Base-by-base conservation (phyloP, 371 early-diverging fungal genomes). In the Nematocida sp. region DNA sequence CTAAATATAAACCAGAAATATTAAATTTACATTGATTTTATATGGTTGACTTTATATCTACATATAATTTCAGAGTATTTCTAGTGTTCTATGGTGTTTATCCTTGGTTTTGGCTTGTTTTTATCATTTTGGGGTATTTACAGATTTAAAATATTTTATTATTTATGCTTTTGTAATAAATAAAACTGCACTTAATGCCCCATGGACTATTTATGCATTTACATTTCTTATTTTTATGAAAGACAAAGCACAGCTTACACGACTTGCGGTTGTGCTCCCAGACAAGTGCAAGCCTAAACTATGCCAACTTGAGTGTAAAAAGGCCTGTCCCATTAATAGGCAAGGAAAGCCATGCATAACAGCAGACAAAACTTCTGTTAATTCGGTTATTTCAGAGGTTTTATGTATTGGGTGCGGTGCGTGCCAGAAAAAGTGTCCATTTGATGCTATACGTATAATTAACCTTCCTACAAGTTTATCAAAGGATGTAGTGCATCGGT, bases 241-340 rank as follows among this genome's bases (percentile, higher is more conserved):
- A 33, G 86, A 84, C n/a, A 83, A 83, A 55, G 91, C 91, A 74
- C 91, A 91, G 81, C 89, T 92, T 72, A 92, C 93, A 23, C 91
- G 95, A 89, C 91, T 95, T 84, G 99, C 99, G 84, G 94, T 98
- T 87, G 93, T 98, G 87, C 91, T 89, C 83, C 86, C 89, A 54
- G 99, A 98, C 90, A 94, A 93, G 89, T 98, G 99, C 90, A 95
- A 95, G 88, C 99, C 99, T 56, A 95, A 95, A 89, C 94, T 97
- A 88, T 98, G 99, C 88, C 90, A 93, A 84, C 94, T 94, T 87
- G 99, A 98, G 89, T 98, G 99, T 90, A 94, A 91, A 87, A 90
- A 90, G 78, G 87, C 89, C 4, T 93, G 93, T 83, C 94, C 94
- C 55, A 93, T 94, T 40, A 93, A 93, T 72, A 86, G 92, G 56